Conservation (phyloP, 164 flowering plant genomes). For the Magnolia kwangsiensis region DNA sequence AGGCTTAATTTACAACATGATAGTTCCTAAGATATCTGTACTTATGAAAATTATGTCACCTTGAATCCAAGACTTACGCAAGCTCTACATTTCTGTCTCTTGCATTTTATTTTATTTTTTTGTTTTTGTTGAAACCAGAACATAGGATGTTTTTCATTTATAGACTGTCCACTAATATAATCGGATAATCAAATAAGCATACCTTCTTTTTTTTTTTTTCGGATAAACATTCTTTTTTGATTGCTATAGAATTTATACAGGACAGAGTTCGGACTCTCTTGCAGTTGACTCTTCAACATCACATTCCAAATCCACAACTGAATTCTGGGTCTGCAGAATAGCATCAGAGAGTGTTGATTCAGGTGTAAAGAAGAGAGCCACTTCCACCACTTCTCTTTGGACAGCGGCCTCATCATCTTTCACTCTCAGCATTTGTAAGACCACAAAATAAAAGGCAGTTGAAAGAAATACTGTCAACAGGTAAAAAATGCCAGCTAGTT, state of each 20-base stretch:
- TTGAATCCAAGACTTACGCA: not conserved
- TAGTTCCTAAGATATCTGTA: too few relatives aligned
- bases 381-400: conserved; percentile 5
- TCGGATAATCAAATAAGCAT: too few relatives aligned
- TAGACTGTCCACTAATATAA: too few relatives aligned
- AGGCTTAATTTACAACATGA: too few relatives aligned
- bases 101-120: too few relatives aligned
- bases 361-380: not conserved
- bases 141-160: too few relatives aligned
- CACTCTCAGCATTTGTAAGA: conserved; percentile 39
- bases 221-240: too few relatives aligned
- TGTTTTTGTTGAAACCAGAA: too few relatives aligned
- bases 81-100: not conserved
- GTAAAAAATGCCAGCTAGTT: conserved; percentile 59
- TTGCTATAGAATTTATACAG: too few relatives aligned
- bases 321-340: not conserved
- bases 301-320: not conserved
- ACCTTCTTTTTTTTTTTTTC: too few relatives aligned
- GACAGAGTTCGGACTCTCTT: not conserved
- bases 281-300: not conserved
- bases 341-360: not conserved
- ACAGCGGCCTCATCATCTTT: not conserved
- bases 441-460: conserved; percentile 57
- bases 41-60: too few relatives aligned
- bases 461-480: conserved; percentile 59